A percentile compares a stretch with the other conserved stretches of the same genome.
Evolutionary conservation across 768 basidiomycete species (phyloP).

Genomic region (Lenzites betulinus): DNA sequence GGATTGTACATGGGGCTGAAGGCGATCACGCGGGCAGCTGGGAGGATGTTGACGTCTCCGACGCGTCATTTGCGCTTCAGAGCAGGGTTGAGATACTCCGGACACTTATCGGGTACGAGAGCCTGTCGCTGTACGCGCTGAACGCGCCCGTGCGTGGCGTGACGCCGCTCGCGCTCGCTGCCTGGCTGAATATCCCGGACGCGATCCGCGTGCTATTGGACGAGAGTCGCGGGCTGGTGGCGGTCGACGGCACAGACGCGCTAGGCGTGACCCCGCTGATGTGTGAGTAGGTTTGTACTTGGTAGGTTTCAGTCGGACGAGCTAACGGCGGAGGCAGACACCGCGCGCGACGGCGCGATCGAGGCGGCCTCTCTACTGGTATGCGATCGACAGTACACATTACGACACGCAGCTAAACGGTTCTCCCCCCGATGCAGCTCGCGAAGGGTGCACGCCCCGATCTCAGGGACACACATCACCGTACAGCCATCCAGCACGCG

Average conservation of each 20-base stretch:
- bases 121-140: constrained; percentile 66
- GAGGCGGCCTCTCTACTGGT: constrained; percentile 71
- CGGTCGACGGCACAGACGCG: constrained; percentile 73
- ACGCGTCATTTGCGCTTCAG: constrained; percentile 66
- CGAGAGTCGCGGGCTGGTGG: constrained; percentile 58
- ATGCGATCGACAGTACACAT: constrained; percentile 28
- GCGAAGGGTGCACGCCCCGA: constrained; percentile 73
- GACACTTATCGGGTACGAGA: constrained; percentile 53
- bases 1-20: constrained; percentile 16
- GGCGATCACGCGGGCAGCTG: constrained; percentile 46
- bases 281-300: constrained; percentile 75
- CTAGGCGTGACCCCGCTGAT: constrained; percentile 81
- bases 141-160: constrained; percentile 81
- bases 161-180: constrained; percentile 75
- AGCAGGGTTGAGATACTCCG: constrained; percentile 60
- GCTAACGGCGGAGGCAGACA: constrained; percentile 49
- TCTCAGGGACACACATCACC: constrained; percentile 68
- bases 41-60: constrained; percentile 67
- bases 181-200: constrained; percentile 69
- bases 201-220: constrained; percentile 68
- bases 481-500: constrained; percentile 72
- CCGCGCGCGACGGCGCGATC: constrained; percentile 69
- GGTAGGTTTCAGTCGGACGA: not conserved
- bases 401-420: not conserved
- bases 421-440: constrained; percentile 42